Evolutionary conservation across 192 early-diverging fungal genomes (phyloP).

Genomic region (Linnemannia hyalina): DNA sequence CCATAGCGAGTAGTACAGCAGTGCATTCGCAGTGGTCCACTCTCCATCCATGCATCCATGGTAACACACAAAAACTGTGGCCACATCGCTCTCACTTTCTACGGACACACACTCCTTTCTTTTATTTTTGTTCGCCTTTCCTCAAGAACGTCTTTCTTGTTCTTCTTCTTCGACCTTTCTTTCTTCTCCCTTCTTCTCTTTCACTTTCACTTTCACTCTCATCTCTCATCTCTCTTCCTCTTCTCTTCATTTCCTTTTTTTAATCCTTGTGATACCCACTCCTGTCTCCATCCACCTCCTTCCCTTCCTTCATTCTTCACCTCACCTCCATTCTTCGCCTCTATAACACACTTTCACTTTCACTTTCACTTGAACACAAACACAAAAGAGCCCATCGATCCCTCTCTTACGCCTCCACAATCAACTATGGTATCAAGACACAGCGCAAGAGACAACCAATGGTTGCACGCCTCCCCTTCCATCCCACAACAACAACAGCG

Average conservation of each 20-base stretch:
- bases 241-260: neutral
- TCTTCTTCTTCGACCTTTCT: neutral
- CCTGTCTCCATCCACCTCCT: neutral
- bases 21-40: too few relatives aligned
- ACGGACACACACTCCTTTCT: neutral
- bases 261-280: neutral
- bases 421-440: neutral
- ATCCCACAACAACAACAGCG: conserved; percentile 1
- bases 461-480: neutral
- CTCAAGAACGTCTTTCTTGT: neutral
- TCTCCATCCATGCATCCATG: too few relatives aligned
- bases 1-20: too few relatives aligned
- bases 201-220: neutral
- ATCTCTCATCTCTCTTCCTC: neutral
- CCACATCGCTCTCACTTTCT: neutral
- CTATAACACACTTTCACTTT: neutral
- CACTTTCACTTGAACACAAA: neutral
- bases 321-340: neutral
- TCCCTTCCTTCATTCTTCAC: neutral
- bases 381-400: neutral
- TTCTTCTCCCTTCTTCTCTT: neutral
- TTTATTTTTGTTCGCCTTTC: neutral
- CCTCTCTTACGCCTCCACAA: neutral
- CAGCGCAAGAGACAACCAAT: neutral
- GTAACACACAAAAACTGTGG: too few relatives aligned